phyloP scores from a whole-genome alignment of 495 filamentous ascomycete species.

The Thermothielavioides terrestris region DNA sequence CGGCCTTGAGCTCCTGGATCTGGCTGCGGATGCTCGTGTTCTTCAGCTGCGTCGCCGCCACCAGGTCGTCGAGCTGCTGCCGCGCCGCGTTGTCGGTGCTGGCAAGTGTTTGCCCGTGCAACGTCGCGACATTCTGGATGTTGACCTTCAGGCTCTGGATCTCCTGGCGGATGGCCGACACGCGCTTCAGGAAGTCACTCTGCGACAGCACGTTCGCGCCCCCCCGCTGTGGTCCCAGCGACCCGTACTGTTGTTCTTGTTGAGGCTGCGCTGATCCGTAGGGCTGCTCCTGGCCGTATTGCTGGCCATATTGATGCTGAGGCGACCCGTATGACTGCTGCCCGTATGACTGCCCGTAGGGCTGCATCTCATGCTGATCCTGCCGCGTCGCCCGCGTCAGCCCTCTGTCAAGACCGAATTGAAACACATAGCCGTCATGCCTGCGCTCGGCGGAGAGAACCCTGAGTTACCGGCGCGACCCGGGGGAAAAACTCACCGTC shows the following conservation, averaged over 20 bases:
- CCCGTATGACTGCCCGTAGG: constrained; percentile 20
- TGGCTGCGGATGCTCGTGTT: constrained; percentile 59
- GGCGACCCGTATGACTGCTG: constrained; percentile 6
- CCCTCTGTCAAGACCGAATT: neutral
- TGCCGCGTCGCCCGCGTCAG: constrained; percentile 7
- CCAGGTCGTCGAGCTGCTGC: constrained; percentile 47
- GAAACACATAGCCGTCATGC: neutral
- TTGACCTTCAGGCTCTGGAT: constrained; percentile 47
- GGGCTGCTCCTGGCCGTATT: neutral
- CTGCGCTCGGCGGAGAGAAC: neutral
- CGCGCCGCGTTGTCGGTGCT: constrained; percentile 42
- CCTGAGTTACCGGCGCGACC: neutral
- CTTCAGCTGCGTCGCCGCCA: constrained; percentile 55
- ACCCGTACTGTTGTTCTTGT: constrained; percentile 10
- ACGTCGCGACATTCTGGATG: constrained; percentile 47
- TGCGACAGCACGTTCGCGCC: constrained; percentile 36
- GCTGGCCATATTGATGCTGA: too few species aligned
- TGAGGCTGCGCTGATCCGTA: constrained; percentile 7
- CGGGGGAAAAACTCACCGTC: constrained; percentile 15
- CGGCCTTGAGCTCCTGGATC: constrained; percentile 57
- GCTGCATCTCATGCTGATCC: constrained; percentile 36
- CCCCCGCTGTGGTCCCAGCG: constrained; percentile 20
- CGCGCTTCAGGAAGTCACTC: constrained; percentile 52
- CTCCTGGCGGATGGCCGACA: constrained; percentile 48
- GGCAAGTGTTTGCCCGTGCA: constrained; percentile 53